Base-by-base conservation (phyloP, 1,284 basidiomycete genomes). In the Moniliophthora roreri region DNA sequence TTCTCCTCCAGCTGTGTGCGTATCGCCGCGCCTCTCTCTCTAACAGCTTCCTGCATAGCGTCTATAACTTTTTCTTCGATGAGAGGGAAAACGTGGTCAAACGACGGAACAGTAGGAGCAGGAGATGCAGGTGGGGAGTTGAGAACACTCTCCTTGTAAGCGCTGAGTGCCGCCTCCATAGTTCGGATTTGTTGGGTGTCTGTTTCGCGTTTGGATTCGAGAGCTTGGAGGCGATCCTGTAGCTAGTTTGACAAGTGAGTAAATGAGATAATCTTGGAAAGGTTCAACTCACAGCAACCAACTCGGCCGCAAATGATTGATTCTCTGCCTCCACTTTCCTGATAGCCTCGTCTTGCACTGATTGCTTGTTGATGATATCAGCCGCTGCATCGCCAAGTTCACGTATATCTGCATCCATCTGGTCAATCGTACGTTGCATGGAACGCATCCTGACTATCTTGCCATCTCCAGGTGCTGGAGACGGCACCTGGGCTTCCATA, bases 381-480 rank as follows among this genome's bases (percentile, higher is more conserved):
- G 26, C 44, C 8, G 68, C 58, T 41, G 68, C 69, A 48, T 76
- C 69, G 15, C 74, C 48, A 45, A 68, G 65, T 28, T 55, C 60
- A 15, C 73, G 68, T 23, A 81, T 64, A 15, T 61, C 65, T 37
- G 68, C 67, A 10, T 75, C 71, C 16, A 81, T 62, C 51, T 76
- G 70, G 9, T 71, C 68, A 2, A 63, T 52, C 11, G 10, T 46
- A 1, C 9, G 7, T 18, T 28, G 24, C 44, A 46, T 32, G 4
- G 23, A 9, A 46, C 24, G 9, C n/a, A 28, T 32, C 28, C 11
- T 32, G 6, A 6, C 7, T 11, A 32, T 32, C 11, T 32, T 32
- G 28, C 28, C 28, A 32, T 6, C 28, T 11, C 6, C 7, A 32
- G 28, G 28, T 32, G 24, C 24, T 10, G 23, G 13, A 5, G 41